phyloP scores from a whole-genome alignment of 73 alveolate genomes.

The Paraurostyla sp. region DNA sequence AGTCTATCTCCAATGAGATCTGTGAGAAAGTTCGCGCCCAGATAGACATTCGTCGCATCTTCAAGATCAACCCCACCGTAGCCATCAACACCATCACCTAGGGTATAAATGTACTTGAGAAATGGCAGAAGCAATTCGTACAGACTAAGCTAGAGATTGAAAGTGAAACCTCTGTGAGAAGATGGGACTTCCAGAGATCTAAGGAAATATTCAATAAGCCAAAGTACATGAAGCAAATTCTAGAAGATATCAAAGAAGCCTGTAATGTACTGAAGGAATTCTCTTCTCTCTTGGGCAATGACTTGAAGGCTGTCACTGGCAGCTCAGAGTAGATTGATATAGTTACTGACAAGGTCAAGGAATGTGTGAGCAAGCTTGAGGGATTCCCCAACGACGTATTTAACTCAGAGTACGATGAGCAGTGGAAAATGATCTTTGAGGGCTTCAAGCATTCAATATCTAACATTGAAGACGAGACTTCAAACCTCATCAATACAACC shows the following conservation, averaged over 20 bases:
- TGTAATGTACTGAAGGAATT: constrained; percentile 88
- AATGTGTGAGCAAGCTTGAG: constrained; percentile 90
- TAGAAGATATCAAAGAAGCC: constrained; percentile 90
- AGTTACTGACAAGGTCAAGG: constrained; percentile 94
- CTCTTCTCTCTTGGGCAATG: constrained; percentile 94
- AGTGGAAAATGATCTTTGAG: constrained; percentile 88
- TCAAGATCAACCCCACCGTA: constrained; percentile 85
- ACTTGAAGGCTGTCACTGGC: constrained; percentile 97
- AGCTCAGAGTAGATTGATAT: constrained; percentile 93
- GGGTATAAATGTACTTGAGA: constrained; percentile 93
- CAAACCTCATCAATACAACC: constrained; percentile 92
- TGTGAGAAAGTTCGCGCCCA: constrained; percentile 96
- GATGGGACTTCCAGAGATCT: constrained; percentile 97
- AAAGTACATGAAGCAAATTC: constrained; percentile 92
- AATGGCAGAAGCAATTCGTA: constrained; percentile 93
- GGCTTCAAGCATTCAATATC: constrained; percentile 90
- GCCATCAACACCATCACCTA: constrained; percentile 91
- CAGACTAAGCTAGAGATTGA: constrained; percentile 93
- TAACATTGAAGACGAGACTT: constrained; percentile 91
- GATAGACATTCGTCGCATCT: constrained; percentile 90
- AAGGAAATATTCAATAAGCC: constrained; percentile 88
- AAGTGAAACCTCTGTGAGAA: constrained; percentile 77
- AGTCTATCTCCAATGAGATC: constrained; percentile 96
- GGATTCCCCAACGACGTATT: constrained; percentile 91
- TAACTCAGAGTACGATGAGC: constrained; percentile 85